phyloP scores from a whole-genome alignment of 2,329 filamentous ascomycete genomes.

The Leptographium galeiforme region DNA sequence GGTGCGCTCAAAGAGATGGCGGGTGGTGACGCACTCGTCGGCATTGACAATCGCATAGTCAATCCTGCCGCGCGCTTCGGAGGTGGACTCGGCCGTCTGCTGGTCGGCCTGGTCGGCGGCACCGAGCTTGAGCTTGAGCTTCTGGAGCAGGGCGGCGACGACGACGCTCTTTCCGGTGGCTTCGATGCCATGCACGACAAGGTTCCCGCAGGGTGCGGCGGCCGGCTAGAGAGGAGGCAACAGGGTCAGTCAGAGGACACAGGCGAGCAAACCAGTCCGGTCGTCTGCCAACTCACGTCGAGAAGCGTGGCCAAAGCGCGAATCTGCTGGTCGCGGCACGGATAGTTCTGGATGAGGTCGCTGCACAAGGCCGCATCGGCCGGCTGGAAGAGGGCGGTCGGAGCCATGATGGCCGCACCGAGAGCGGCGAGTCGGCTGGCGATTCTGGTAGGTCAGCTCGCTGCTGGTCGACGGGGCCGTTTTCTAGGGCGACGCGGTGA shows the following conservation, averaged over 20 bases:
- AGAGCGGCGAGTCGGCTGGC: no score
- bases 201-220: constrained; percentile 56
- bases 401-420: background rate
- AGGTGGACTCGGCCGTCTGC: background rate
- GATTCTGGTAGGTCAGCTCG: no score
- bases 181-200: constrained; percentile 74
- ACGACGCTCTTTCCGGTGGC: constrained; percentile 78
- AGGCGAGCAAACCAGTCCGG: no score
- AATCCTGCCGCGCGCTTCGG: constrained; percentile 19
- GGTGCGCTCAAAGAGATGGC: constrained; percentile 65
- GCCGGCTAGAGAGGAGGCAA: constrained; percentile 31
- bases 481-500: no score
- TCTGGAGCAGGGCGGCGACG: constrained; percentile 45
- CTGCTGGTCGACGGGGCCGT: no score
- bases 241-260: background rate
- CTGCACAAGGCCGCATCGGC: constrained; percentile 37
- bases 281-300: constrained; percentile 23
- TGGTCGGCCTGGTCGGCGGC: background rate
- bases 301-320: constrained; percentile 43
- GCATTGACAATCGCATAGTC: constrained; percentile 52
- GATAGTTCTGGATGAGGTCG: constrained; percentile 33
- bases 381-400: constrained; percentile 27
- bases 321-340: constrained; percentile 46
- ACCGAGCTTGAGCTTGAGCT: constrained; percentile 15
- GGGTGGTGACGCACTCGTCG: constrained; percentile 62